Percentiles rank a stretch among this genome's conserved stretches.
phyloP scores from a whole-genome alignment of 1,139 yeast species.

The Magnusiomyces ingens region DNA sequence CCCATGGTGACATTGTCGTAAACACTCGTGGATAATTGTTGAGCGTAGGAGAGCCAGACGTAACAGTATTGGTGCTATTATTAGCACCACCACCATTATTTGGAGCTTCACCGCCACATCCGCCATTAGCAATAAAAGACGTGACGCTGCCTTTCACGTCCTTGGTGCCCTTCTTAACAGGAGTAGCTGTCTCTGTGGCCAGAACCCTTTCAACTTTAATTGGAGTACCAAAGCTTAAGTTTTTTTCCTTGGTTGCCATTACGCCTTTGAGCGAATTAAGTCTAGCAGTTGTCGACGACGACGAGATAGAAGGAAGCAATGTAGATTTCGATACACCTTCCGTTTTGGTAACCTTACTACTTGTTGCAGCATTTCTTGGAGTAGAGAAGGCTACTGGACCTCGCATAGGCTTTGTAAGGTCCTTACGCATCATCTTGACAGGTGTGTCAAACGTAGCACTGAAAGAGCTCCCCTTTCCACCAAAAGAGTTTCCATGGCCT shows the following conservation, averaged over 20 bases:
- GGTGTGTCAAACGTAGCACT: background rate
- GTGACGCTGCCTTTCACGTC: no score
- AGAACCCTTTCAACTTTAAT: no score
- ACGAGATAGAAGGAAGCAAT: no score
- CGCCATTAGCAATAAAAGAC: no score
- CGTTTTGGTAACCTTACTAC: background rate
- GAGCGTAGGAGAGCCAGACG: no score
- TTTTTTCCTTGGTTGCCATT: background rate
- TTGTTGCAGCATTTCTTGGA: background rate
- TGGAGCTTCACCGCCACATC: no score
- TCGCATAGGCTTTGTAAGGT: background rate
- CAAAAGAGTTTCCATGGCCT: conserved; percentile 2
- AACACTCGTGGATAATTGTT: background rate
- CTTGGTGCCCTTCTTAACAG: no score
- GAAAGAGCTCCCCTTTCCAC: background rate
- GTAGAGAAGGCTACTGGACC: background rate
- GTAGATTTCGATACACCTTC: background rate
- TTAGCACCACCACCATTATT: no score
- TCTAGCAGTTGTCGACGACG: background rate
- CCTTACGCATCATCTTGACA: background rate
- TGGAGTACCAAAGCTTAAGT: no score
- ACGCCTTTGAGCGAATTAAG: background rate
- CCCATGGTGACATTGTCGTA: background rate
- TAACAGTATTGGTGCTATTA: no score
- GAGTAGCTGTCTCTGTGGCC: no score